phyloP scores from a whole-genome alignment of 805 yeast species.

The Yarrowia bubula region DNA sequence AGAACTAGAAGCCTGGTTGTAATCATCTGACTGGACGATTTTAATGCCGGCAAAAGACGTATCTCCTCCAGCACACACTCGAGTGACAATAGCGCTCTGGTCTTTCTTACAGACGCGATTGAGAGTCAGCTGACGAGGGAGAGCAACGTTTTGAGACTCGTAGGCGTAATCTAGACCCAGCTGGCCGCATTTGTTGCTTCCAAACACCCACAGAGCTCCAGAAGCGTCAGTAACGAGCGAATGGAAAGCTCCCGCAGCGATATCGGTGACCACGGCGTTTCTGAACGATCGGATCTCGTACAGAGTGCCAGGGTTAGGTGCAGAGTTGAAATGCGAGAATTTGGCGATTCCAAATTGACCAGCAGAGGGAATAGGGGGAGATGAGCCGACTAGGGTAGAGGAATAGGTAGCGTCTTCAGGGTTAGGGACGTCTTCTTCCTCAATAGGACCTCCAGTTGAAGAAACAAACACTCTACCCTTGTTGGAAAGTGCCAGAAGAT shows the following conservation, averaged over 20 bases:
- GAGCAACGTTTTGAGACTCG: slow-evolving; percentile 64
- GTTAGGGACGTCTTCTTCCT: slow-evolving; percentile 34
- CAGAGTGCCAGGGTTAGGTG: slow-evolving; percentile 50
- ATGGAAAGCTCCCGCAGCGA: slow-evolving; percentile 75
- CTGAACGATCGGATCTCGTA: slow-evolving; percentile 60
- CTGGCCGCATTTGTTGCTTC: slow-evolving; percentile 82
- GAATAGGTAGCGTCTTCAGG: not conserved
- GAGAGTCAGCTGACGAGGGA: slow-evolving; percentile 58
- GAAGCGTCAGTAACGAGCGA: slow-evolving; percentile 63
- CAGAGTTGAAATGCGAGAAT: slow-evolving; percentile 60
- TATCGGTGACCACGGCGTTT: slow-evolving; percentile 49
- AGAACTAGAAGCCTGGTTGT: slow-evolving; percentile 30
- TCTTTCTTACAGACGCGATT: slow-evolving; percentile 46
- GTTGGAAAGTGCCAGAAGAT: slow-evolving; percentile 61
- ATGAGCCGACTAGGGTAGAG: not conserved
- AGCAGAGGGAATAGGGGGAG: slow-evolving; percentile 39
- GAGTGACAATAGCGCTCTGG: slow-evolving; percentile 34
- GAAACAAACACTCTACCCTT: slow-evolving; percentile 61
- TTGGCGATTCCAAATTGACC: slow-evolving; percentile 88
- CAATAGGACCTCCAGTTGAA: slow-evolving; percentile 51
- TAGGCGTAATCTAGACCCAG: slow-evolving; percentile 67
- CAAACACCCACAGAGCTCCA: slow-evolving; percentile 84
- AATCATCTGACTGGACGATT: slow-evolving; percentile 34
- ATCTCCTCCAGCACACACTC: slow-evolving; percentile 69
- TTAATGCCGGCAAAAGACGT: slow-evolving; percentile 50